A percentile compares a stretch with the other conserved stretches of the same genome.
These are phyloP conservation scores for Taphrina wiesneri DNA, from an alignment of 1,139 yeast genomes.

Conservation along the genomic window DNA sequence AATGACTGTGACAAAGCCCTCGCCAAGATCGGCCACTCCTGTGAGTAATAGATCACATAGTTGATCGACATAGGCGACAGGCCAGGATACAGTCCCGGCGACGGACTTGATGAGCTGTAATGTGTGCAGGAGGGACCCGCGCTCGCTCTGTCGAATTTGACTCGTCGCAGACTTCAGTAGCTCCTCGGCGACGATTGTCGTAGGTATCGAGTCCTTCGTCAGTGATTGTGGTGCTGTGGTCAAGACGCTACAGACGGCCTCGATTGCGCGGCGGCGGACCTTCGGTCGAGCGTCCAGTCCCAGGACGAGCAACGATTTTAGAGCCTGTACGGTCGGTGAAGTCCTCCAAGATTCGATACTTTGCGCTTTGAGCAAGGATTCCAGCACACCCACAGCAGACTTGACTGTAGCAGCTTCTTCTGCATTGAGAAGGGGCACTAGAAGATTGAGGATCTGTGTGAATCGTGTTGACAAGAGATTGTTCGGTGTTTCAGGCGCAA, in stretches of 20 bases:
- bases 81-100: constrained; percentile 74
- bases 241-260: constrained; percentile 67
- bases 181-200: constrained; percentile 26
- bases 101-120: constrained; percentile 72
- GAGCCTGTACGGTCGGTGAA: constrained; percentile 54
- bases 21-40: constrained; percentile 72
- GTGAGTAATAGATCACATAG: constrained; percentile 75
- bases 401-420: constrained; percentile 84
- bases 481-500: constrained; percentile 73
- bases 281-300: constrained; percentile 90
- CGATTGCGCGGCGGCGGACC: constrained; percentile 92
- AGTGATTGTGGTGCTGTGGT: constrained; percentile 43
- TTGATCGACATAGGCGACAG: constrained; percentile 63
- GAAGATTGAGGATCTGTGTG: constrained; percentile 69
- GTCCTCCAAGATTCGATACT: constrained; percentile 81
- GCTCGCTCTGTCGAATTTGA: constrained; percentile 13
- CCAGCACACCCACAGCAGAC: constrained; percentile 83
- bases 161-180: constrained; percentile 22
- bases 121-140: constrained; percentile 77
- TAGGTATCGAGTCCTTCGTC: constrained; percentile 22
- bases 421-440: constrained; percentile 75
- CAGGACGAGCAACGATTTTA: constrained; percentile 75
- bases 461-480: constrained; percentile 70
- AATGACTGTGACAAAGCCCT: constrained; percentile 75
- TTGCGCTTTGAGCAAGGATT: constrained; percentile 75